phyloP scores from a whole-genome alignment of 2,329 filamentous ascomycete genomes.

The Venturiaceae sp. region DNA sequence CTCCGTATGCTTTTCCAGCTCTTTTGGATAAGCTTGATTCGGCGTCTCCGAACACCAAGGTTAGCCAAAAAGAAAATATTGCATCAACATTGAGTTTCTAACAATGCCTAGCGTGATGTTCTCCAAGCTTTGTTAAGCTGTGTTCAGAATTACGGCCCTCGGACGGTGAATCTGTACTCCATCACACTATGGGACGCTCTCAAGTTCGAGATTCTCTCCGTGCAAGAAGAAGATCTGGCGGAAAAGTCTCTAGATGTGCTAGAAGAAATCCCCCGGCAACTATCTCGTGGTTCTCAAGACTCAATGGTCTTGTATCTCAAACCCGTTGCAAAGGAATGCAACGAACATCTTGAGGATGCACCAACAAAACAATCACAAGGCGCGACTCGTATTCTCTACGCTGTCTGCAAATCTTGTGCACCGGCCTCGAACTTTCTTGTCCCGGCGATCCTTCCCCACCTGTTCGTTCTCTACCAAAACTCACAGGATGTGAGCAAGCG shows the following conservation, averaged over 20 bases:
- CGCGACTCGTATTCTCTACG: conserved; percentile 49
- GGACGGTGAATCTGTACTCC: conserved; percentile 51
- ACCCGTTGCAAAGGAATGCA: conserved; percentile 56
- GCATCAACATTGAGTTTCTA: conserved; percentile 8
- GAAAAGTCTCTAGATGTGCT: conserved; percentile 48
- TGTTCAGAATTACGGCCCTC: conserved; percentile 47
- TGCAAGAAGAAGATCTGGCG: conserved; percentile 56
- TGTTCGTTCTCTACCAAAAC: conserved; percentile 51
- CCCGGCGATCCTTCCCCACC: conserved; percentile 44
- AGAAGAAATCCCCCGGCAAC: conserved; percentile 42
- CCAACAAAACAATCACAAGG: conserved; percentile 60
- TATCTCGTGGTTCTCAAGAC: conserved; percentile 40
- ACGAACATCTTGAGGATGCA: conserved; percentile 58
- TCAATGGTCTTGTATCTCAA: conserved; percentile 44
- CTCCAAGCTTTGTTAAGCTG: conserved; percentile 53
- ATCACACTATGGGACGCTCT: conserved; percentile 58
- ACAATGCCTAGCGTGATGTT: conserved; percentile 44
- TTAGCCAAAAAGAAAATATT: conserved; percentile 17
- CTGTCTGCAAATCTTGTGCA: conserved; percentile 44
- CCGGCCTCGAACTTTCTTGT: conserved; percentile 46
- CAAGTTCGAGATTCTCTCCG: conserved; percentile 60
- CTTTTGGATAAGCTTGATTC: conserved; percentile 61
- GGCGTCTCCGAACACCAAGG: conserved; percentile 58
- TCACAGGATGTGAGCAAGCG: conserved; percentile 53
- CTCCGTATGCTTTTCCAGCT: conserved; percentile 57